Evolutionary conservation across 495 filamentous ascomycete species (phyloP).

Genomic region (Tetracladium setigerum): DNA sequence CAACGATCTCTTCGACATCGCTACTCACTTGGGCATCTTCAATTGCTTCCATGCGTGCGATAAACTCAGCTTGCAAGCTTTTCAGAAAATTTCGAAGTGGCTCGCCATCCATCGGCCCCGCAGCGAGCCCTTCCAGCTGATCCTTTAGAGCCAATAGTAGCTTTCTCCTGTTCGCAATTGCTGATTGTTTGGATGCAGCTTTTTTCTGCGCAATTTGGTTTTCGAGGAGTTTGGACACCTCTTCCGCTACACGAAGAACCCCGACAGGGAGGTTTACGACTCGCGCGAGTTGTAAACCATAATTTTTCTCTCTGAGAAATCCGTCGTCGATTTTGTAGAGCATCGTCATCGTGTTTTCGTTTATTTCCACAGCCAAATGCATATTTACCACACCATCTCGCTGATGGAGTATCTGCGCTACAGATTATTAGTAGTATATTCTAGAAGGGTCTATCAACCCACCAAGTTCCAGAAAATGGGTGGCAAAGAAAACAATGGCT

Average conservation of each 20-base stretch:
- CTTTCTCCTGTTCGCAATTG: constrained; percentile 56
- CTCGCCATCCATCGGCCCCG: constrained; percentile 59
- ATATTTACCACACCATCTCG: constrained; percentile 70
- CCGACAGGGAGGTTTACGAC: constrained; percentile 62
- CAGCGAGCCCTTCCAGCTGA: constrained; percentile 60
- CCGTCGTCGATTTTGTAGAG: constrained; percentile 74
- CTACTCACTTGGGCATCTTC: constrained; percentile 14
- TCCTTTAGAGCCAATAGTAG: constrained; percentile 68
- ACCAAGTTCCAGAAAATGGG: constrained; percentile 79
- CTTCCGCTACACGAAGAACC: constrained; percentile 60
- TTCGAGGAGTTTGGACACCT: constrained; percentile 54
- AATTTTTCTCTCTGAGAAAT: constrained; percentile 61
- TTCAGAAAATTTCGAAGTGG: constrained; percentile 57
- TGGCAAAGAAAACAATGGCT: constrained; percentile 82
- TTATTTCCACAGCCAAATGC: constrained; percentile 68
- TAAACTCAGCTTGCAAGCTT: constrained; percentile 71
- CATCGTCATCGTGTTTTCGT: constrained; percentile 61
- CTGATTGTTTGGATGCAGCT: constrained; percentile 44
- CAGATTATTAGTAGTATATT: background rate
- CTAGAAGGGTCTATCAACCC: constrained; percentile 7
- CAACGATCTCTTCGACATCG: background rate
- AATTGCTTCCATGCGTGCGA: constrained; percentile 59
- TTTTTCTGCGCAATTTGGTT: constrained; percentile 43
- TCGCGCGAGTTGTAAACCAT: constrained; percentile 70
- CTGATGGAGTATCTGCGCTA: constrained; percentile 63